Conservation (phyloP, 2,329 filamentous ascomycete species). For the Ceratocystis smalleyi region DNA sequence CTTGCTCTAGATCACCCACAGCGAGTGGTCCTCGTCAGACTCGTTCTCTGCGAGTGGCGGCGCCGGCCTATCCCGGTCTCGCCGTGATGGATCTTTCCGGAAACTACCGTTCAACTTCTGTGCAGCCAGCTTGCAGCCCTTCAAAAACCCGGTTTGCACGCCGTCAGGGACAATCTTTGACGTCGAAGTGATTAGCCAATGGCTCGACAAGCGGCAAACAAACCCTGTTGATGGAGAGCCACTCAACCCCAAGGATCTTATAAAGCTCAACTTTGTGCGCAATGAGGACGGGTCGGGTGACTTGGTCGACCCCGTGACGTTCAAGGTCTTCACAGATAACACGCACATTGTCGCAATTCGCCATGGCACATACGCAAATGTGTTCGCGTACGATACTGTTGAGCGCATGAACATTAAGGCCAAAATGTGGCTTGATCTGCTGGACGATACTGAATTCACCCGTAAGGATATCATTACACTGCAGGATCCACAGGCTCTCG, state of each 20-base stretch:
- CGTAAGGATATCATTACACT: constrained; percentile 89
- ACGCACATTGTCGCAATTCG: constrained; percentile 86
- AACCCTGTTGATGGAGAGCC: constrained; percentile 77
- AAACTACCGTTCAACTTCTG: constrained; percentile 96
- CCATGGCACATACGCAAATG: constrained; percentile 72
- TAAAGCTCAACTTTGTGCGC: constrained; percentile 80
- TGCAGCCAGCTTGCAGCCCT: constrained; percentile 87
- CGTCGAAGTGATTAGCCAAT: constrained; percentile 80
- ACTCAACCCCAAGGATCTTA: constrained; percentile 65
- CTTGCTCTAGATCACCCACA: constrained; percentile 61
- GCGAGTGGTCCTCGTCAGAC: constrained; percentile 88
- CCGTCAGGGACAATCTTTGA: constrained; percentile 80
- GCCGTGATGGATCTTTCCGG: constrained; percentile 51
- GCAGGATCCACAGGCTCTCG: constrained; percentile 86
- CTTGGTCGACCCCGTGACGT: constrained; percentile 89
- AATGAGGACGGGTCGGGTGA: constrained; percentile 50
- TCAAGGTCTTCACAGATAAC: constrained; percentile 95
- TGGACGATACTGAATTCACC: constrained; percentile 73
- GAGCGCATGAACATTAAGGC: constrained; percentile 91
- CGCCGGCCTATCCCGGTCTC: constrained; percentile 45
- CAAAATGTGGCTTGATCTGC: constrained; percentile 85
- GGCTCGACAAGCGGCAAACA: constrained; percentile 85
- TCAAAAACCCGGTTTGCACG: constrained; percentile 88
- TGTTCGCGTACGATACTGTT: constrained; percentile 91
- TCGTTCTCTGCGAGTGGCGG: constrained; percentile 71